Evolutionary conservation across 257 asterid species (phyloP).

Genomic region (Cynanchum wilfordii): DNA sequence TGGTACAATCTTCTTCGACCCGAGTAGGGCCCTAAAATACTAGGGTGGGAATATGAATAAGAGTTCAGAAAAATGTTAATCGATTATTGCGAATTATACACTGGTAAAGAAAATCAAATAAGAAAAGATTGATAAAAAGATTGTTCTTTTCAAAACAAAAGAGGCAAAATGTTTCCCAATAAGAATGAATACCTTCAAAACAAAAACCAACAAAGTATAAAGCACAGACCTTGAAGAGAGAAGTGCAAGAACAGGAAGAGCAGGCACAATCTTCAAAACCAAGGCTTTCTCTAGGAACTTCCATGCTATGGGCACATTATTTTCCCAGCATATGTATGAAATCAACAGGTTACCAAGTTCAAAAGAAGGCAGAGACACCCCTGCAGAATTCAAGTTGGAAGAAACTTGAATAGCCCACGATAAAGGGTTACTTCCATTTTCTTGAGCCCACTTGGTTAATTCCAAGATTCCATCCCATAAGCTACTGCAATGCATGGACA

Average conservation of each 20-base stretch:
- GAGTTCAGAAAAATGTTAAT: not conserved
- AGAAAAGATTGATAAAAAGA: not conserved
- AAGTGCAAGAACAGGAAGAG: conserved; percentile 68
- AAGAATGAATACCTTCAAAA: not conserved
- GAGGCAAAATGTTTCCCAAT: not conserved
- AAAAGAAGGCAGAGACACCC: conserved; percentile 62
- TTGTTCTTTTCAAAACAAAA: not conserved
- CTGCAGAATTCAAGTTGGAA: conserved; percentile 56
- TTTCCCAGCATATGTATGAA: conserved; percentile 88
- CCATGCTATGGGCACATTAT: conserved; percentile 87
- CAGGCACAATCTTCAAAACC: conserved; percentile 69
- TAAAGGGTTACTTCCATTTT: conserved; percentile 67
- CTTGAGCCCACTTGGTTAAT: conserved; percentile 71
- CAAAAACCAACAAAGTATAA: not conserved
- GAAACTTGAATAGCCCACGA: conserved; percentile 80
- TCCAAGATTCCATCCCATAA: conserved; percentile 62
- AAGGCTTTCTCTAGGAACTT: conserved; percentile 81
- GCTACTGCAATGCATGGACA: conserved; percentile 28
- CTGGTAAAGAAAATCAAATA: not conserved
- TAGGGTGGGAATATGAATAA: not conserved
- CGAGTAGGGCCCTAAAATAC: conserved; percentile 10
- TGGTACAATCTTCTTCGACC: not conserved
- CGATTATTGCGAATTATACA: not conserved
- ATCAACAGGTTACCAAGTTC: conserved; percentile 65
- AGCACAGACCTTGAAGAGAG: conserved; percentile 64